phyloP scores from a whole-genome alignment of 495 filamentous ascomycete species.

The Cryomyces minteri region DNA sequence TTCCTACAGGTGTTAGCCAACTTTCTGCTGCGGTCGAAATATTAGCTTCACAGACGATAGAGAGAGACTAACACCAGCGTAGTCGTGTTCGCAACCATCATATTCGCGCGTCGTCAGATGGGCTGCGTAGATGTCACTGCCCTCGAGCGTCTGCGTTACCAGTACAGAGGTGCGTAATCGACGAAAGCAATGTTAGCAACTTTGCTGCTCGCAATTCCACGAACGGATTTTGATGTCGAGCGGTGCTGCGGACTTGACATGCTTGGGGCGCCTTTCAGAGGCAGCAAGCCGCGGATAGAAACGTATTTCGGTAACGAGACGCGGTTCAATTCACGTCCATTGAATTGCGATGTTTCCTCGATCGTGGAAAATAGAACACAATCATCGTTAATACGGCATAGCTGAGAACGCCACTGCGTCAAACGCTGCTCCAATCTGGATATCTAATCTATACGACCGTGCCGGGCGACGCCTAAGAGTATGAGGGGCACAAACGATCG shows the following conservation, averaged over 20 bases:
- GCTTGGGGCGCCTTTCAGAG: neutral
- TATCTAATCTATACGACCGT: neutral
- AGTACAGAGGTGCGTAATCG: slow-evolving; percentile 39
- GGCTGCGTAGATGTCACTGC: slow-evolving; percentile 37
- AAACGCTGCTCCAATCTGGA: neutral
- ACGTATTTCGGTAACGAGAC: neutral
- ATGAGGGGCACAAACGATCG: neutral
- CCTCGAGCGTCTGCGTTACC: slow-evolving; percentile 33
- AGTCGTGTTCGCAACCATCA: slow-evolving; percentile 26
- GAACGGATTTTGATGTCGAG: neutral
- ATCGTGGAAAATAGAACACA: neutral
- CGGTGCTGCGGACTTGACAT: neutral
- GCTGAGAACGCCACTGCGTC: neutral
- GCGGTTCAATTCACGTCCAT: neutral
- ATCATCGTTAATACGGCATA: neutral
- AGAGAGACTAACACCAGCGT: slow-evolving; percentile 15
- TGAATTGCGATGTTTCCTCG: neutral
- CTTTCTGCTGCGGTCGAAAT: neutral
- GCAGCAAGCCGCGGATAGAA: neutral
- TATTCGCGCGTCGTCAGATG: slow-evolving; percentile 33
- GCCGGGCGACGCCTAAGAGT: neutral
- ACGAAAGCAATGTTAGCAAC: neutral
- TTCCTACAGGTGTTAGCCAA: neutral
- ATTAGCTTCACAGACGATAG: slow-evolving; percentile 5
- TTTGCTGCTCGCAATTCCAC: neutral